phyloP scores from a whole-genome alignment of 1,139 yeast species.

The Suhomyces bribrorum region DNA sequence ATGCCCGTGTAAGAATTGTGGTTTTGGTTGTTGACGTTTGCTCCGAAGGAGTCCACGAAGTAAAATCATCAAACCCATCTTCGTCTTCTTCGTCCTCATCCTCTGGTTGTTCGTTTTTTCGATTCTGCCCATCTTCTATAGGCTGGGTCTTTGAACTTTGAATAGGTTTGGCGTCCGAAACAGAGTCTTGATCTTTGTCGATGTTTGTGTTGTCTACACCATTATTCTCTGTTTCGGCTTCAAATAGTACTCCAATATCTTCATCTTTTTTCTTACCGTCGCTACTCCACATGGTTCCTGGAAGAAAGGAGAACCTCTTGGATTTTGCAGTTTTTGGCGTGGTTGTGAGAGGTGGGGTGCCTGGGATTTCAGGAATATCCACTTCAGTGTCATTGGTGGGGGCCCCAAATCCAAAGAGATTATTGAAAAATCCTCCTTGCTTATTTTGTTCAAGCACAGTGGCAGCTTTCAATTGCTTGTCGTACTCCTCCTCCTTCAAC shows the following conservation, averaged over 20 bases:
- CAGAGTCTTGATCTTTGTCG: no score
- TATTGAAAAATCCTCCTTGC: slow-evolving; percentile 30
- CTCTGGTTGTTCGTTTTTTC: slow-evolving; percentile 1
- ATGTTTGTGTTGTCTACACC: background rate
- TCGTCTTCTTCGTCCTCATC: slow-evolving; percentile 7
- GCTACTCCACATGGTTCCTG: slow-evolving; percentile 4
- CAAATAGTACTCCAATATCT: background rate
- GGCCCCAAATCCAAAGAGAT: slow-evolving; percentile 26
- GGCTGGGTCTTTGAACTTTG: background rate
- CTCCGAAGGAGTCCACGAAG: slow-evolving; percentile 4
- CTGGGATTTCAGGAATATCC: background rate
- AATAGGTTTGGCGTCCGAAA: no score
- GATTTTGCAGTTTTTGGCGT: slow-evolving; percentile 1
- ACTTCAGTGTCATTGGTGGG: slow-evolving; percentile 1
- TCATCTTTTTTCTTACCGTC: slow-evolving; percentile 3
- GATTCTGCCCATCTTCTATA: background rate
- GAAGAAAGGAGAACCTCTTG: slow-evolving; percentile 15
- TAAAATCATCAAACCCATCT: slow-evolving; percentile 18
- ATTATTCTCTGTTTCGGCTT: background rate
- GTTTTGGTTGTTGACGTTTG: background rate
- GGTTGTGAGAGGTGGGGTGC: background rate
- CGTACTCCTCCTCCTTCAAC: slow-evolving; percentile 46
- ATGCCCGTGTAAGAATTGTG: background rate
- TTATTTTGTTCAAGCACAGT: slow-evolving; percentile 23
- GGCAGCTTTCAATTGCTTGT: slow-evolving; percentile 30